Percentiles rank a stretch among this genome's conserved stretches.
Evolutionary conservation across 2,329 filamentous ascomycete species (phyloP).

Genomic region (Alternaria tenuissima): DNA sequence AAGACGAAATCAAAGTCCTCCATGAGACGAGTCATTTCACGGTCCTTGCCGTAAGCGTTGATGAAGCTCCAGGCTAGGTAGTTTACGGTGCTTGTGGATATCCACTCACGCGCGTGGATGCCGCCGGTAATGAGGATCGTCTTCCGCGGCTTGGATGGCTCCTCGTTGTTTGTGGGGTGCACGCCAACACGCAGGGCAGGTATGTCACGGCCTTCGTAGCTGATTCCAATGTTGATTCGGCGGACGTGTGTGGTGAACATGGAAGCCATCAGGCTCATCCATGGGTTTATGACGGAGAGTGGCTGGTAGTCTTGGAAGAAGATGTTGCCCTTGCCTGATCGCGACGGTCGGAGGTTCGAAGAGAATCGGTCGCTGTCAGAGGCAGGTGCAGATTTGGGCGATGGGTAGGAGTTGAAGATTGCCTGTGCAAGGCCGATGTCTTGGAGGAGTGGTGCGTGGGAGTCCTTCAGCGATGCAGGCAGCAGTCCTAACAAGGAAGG

Average conservation of each 20-base stretch:
- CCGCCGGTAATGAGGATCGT: constrained; percentile 85
- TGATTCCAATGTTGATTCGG: constrained; percentile 79
- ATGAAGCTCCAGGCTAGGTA: constrained; percentile 91
- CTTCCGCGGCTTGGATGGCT: constrained; percentile 65
- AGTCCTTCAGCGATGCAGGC: constrained; percentile 73
- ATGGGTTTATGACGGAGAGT: constrained; percentile 81
- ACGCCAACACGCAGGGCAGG: constrained; percentile 79
- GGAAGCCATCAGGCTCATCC: constrained; percentile 88
- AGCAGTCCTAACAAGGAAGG: constrained; percentile 80
- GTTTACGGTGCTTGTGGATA: constrained; percentile 88
- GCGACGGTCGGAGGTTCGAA: constrained; percentile 39
- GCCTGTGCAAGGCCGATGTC: constrained; percentile 74
- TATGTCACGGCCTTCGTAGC: constrained; percentile 88
- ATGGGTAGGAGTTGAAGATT: constrained; percentile 78
- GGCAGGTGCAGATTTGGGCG: constrained; percentile 43
- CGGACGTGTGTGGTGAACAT: constrained; percentile 86
- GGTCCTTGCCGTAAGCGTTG: constrained; percentile 78
- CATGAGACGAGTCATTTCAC: constrained; percentile 76
- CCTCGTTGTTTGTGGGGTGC: constrained; percentile 59
- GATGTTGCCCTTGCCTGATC: constrained; percentile 63
- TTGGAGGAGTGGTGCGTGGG: constrained; percentile 79
- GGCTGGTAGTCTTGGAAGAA: constrained; percentile 96
- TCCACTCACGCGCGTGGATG: constrained; percentile 96
- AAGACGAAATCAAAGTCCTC: constrained; percentile 88
- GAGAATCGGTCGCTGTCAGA: constrained; percentile 40